Evolutionary conservation across 352 stramenopile species (phyloP).

Genomic region (Blastocystis sp.): DNA sequence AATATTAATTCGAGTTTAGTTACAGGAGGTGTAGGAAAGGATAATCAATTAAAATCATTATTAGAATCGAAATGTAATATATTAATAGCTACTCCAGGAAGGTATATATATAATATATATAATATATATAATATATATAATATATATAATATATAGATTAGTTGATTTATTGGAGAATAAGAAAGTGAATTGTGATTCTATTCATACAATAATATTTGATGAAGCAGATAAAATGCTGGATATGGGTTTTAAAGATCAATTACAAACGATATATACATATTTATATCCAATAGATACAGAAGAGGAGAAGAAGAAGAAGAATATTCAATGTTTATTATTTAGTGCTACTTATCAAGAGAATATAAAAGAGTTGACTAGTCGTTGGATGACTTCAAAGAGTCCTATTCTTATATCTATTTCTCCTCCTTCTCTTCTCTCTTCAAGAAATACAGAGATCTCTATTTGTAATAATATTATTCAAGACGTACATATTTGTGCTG

Average conservation of each 20-base stretch:
- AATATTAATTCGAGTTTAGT: neutral
- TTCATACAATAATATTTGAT: neutral
- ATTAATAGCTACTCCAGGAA: slow-evolving; percentile 12
- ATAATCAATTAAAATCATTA: slow-evolving; percentile 4
- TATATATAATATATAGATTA: neutral
- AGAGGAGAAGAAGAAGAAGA: too few species aligned
- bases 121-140: neutral
- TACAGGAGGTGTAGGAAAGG: slow-evolving; percentile 6
- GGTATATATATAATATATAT: neutral
- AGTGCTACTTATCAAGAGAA: neutral
- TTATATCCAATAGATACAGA: too few species aligned
- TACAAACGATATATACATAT: slow-evolving; percentile 1
- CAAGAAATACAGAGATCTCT: neutral
- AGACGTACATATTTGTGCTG: slow-evolving; percentile 9
- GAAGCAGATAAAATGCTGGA: slow-evolving; percentile 20
- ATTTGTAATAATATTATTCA: neutral
- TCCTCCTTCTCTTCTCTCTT: neutral
- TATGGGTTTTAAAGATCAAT: slow-evolving; percentile 19
- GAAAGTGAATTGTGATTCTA: neutral
- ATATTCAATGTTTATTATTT: neutral
- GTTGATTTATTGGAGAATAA: neutral
- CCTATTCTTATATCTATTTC: slow-evolving; percentile 4
- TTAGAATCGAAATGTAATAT: neutral
- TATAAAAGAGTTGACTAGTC: neutral
- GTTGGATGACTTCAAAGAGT: neutral